These are phyloP conservation scores for Apophysomyces elegans DNA, from an alignment of 371 early-diverging fungal species.

Conservation along the genomic window DNA sequence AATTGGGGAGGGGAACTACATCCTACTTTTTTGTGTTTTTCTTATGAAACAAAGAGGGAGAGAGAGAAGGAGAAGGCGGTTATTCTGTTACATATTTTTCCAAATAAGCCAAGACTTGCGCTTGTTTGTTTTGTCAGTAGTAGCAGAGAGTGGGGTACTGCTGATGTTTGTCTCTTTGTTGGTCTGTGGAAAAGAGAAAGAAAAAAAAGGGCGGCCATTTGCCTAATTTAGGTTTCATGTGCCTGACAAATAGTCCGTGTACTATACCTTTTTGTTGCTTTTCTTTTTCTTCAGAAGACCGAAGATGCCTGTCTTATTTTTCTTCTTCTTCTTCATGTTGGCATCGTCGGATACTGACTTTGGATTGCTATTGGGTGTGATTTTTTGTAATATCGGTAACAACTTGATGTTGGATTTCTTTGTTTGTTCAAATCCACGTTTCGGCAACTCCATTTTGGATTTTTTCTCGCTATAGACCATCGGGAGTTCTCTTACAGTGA, in stretches of 20 bases:
- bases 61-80: too few relatives aligned
- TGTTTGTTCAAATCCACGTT: conserved; percentile 8
- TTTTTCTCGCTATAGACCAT: not conserved
- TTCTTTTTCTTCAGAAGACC: conserved; percentile 8
- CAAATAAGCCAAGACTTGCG: conserved; percentile 5
- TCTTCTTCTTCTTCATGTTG: not conserved
- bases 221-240: not conserved
- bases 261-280: not conserved
- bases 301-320: not conserved
- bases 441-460: conserved; percentile 2
- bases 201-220: not conserved
- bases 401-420: conserved; percentile 3
- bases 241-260: not conserved
- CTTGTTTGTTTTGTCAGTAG: conserved; percentile 7
- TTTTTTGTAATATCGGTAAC: not conserved
- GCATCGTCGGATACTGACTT: not conserved
- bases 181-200: not conserved
- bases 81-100: not conserved
- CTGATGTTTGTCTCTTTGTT: not conserved
- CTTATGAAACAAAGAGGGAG: too few relatives aligned
- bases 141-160: not conserved
- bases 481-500: not conserved
- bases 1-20: too few relatives aligned
- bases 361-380: not conserved
- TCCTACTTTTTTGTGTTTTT: not conserved